Evolutionary conservation across 2,329 filamentous ascomycete species (phyloP).

Genomic region (Neurospora sp.): DNA sequence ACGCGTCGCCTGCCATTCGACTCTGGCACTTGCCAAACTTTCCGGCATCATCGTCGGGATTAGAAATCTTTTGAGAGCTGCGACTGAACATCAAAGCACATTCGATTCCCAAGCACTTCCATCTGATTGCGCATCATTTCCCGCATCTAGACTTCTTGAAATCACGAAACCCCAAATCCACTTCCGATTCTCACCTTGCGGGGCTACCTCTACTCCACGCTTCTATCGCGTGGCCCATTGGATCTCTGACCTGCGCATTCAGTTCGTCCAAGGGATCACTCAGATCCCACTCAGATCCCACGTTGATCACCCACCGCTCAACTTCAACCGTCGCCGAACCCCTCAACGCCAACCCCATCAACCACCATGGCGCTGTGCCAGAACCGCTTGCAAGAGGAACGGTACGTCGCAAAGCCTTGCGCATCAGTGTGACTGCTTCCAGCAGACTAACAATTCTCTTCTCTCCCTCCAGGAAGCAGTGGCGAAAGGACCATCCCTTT

Average conservation of each 20-base stretch:
- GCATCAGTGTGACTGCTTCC: background rate
- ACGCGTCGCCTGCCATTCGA: background rate
- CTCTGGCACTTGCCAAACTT: background rate
- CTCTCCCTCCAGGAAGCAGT: conserved; percentile 66
- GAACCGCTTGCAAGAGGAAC: conserved; percentile 80
- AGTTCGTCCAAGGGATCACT: background rate
- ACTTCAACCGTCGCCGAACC: background rate
- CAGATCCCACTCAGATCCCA: background rate
- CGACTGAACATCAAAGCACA: background rate
- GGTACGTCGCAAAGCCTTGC: conserved; percentile 42
- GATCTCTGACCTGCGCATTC: conserved; percentile 6
- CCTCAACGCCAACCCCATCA: conserved; percentile 5
- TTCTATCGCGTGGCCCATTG: conserved; percentile 3
- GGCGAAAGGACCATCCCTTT: conserved; percentile 94
- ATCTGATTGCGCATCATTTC: background rate
- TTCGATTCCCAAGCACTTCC: background rate
- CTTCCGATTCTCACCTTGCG: background rate
- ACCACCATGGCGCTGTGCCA: conserved; percentile 72
- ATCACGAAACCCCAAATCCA: background rate
- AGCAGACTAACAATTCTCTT: conserved; percentile 5
- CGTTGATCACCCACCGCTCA: background rate
- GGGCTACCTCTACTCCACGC: background rate
- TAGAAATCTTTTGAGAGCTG: background rate
- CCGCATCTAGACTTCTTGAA: background rate
- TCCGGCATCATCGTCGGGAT: background rate